Percentiles rank a stretch among this genome's conserved stretches.
Conservation (phyloP, 768 basidiomycete species). For the Lentinula raphanica region DNA sequence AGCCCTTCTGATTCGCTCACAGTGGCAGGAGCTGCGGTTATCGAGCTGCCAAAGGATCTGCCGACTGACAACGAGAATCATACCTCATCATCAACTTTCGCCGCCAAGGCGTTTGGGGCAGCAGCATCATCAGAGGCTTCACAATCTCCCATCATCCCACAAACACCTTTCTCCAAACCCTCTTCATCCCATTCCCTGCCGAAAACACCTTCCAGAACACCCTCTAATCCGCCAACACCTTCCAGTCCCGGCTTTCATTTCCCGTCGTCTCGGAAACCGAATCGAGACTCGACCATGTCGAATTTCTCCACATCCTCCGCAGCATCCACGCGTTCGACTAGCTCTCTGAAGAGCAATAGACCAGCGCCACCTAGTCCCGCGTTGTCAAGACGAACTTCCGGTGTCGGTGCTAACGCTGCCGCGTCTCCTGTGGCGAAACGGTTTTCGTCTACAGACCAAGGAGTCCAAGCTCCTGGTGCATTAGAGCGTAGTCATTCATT, state of each 20-base stretch:
- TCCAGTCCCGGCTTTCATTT: slow-evolving; percentile 6
- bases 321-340: not conserved
- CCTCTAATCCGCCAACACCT: not conserved
- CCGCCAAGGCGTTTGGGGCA: not conserved
- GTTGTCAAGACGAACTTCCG: slow-evolving; percentile 1
- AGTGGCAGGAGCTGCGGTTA: not conserved
- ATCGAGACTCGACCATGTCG: slow-evolving; percentile 6
- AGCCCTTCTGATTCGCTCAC: not conserved
- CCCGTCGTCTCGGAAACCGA: not conserved
- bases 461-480: not conserved
- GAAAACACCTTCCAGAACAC: not conserved
- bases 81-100: not conserved
- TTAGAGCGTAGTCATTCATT: not conserved
- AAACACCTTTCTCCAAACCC: not conserved
- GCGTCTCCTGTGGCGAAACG: slow-evolving; percentile 1
- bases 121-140: not conserved
- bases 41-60: not conserved
- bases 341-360: not conserved
- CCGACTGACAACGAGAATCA: not conserved
- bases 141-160: not conserved
- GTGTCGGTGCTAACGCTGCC: not conserved
- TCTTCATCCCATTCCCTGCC: not conserved
- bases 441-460: not conserved
- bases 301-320: slow-evolving; percentile 1
- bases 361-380: slow-evolving; percentile 4